phyloP scores from a whole-genome alignment of 23 red algal species.

The Gracilaria caudata region DNA sequence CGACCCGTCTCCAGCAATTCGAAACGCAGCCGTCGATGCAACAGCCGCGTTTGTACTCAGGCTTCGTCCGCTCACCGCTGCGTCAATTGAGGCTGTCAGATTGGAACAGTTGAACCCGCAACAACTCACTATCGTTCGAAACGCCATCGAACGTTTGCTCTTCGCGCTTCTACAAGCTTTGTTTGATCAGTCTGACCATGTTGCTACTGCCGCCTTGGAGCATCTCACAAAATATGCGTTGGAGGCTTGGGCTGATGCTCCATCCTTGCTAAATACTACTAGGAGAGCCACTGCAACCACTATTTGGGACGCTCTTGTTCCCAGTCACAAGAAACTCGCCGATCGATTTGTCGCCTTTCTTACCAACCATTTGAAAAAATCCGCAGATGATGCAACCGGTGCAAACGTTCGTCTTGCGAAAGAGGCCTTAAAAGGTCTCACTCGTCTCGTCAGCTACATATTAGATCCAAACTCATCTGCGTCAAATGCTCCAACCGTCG shows the following conservation, averaged over 20 bases:
- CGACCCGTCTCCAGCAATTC: constrained; percentile 14
- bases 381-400: background rate
- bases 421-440: constrained; percentile 8
- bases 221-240: constrained; percentile 38
- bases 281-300: constrained; percentile 23
- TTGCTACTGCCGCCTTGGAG: constrained; percentile 37
- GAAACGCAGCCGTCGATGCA: constrained; percentile 30
- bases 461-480: background rate
- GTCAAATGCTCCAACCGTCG: background rate
- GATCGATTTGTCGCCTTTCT: constrained; percentile 30
- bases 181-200: constrained; percentile 38
- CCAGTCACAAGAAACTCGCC: constrained; percentile 24
- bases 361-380: constrained; percentile 11
- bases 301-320: constrained; percentile 54
- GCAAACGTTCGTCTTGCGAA: background rate
- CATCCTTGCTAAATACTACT: constrained; percentile 33
- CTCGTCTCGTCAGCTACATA: constrained; percentile 20
- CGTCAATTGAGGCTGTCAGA: constrained; percentile 42
- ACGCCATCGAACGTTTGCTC: constrained; percentile 38
- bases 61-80: constrained; percentile 45
- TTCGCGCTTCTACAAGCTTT: constrained; percentile 55
- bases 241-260: background rate
- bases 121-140: constrained; percentile 27
- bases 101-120: constrained; percentile 32
- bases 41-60: constrained; percentile 29